phyloP scores from a whole-genome alignment of 2,329 filamentous ascomycete genomes.

The Dothideomycetidae sp. region DNA sequence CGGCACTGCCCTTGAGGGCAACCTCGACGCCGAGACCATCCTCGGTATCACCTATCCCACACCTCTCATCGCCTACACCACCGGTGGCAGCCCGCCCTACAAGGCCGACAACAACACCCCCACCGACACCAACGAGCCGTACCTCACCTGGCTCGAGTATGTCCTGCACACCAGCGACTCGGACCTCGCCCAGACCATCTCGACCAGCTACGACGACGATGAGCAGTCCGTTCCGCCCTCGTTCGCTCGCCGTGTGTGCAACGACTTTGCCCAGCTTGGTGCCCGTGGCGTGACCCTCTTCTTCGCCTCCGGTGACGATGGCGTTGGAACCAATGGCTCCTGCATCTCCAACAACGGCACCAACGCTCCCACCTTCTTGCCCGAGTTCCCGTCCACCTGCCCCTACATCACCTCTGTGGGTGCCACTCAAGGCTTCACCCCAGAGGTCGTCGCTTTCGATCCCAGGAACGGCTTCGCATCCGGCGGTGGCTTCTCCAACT shows the following conservation, averaged over 20 bases:
- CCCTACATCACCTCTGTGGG: constrained; percentile 36
- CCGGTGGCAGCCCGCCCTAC: constrained; percentile 42
- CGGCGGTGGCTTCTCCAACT: constrained; percentile 33
- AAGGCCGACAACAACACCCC: constrained; percentile 33
- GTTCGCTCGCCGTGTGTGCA: constrained; percentile 49
- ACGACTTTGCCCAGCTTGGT: constrained; percentile 51
- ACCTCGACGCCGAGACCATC: constrained; percentile 50
- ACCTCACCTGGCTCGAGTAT: constrained; percentile 48
- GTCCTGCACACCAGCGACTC: constrained; percentile 38
- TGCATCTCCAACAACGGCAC: constrained; percentile 34
- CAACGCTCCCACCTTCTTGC: constrained; percentile 29
- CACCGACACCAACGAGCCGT: constrained; percentile 51
- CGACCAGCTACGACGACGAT: constrained; percentile 52
- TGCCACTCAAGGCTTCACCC: constrained; percentile 28
- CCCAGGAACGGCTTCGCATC: constrained; percentile 36
- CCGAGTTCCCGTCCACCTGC: constrained; percentile 34
- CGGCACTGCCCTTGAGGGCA: constrained; percentile 40
- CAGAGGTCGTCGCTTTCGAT: constrained; percentile 37
- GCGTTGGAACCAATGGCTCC: constrained; percentile 35
- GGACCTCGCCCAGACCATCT: constrained; percentile 47
- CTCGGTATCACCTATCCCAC: constrained; percentile 41
- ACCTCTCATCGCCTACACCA: constrained; percentile 44
- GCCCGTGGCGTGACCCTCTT: constrained; percentile 52
- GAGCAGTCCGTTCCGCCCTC: constrained; percentile 48
- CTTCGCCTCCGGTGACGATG: constrained; percentile 48